Base-by-base conservation (phyloP, 139 green algal species). In the Chlorella sorokiniana region DNA sequence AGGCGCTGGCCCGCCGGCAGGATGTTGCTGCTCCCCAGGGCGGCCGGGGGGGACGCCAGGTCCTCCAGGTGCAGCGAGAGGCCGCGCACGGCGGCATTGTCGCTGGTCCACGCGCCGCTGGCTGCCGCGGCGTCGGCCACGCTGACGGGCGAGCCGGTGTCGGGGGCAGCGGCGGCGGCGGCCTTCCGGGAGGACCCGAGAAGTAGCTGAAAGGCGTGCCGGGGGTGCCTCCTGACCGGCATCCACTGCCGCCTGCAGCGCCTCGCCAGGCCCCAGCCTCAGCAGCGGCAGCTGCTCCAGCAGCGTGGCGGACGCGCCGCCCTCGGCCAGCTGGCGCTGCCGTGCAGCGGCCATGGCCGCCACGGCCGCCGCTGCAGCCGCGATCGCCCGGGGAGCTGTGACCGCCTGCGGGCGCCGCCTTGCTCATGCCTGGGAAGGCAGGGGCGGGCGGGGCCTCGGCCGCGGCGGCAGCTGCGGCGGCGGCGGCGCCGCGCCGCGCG, bases 31-130 rank as follows among this genome's bases (percentile, higher is more conserved):
- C 62, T 25, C 1, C 18, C 45, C 25, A 9, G 31, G 33, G n/a
- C 35, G 25, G 48, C 33, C 29, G 14, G 33, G 14, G 54, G 9
- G 23, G 37, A 31, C 4, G 37, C n/a, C 25, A 83, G 64, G 31
- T 76, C 63, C n/a, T 52, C 38, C 48, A 85, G 81, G 27, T 78
- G 51, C 11, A 85, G 40, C 33, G 64, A 73, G 25, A 85, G 81
- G 29, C 74, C 81, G 29, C 62, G 48, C n/a, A 69, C 18, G 4
- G 75, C 75, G 29, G 75, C 81, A 31, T 86, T 82, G 61, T 86
- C 72, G 8, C n/a, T 75, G 40, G 79, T 84, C 79, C 79, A 84
- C 0, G 68, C 78, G 70, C 45, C 5, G 45, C 45, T 16, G 29
- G 44, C 31, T 3, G 72, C 51, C 1, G 51, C 45, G 11, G 37